Evolutionary conservation across 495 filamentous ascomycete genomes (phyloP), one percentile per base, ranked within the genome.

Genomic region (Penicillium macrosclerotiorum): DNA sequence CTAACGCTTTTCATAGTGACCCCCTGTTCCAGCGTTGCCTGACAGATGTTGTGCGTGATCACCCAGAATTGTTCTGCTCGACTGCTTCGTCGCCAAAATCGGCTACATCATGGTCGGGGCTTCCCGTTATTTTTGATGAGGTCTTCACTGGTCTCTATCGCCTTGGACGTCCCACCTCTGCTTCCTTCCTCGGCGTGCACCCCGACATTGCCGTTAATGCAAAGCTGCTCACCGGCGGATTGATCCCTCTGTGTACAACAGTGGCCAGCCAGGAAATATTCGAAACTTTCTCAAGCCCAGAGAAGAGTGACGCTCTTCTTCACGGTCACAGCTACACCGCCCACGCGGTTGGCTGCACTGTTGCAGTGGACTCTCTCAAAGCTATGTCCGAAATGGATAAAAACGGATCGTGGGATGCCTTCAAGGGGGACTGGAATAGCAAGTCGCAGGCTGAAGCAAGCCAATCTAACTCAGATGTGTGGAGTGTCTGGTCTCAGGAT

Each of bases 311-410:
- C 45, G 86, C 86, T 0, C 63, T 91, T 25, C 71, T 91, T 25
- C 87, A 91, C 52, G 87, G 86, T 0, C 86, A 91, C 63, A 88
- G 84, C 55, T 91, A 91, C 53, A 91, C 87, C 0, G 87, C 86
- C 3, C 86, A 91, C 59, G 71, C 87, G 0, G 74, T 90, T 7
- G 87, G 87, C 1, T 91, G 87, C 51, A 75, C 80, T 11, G 85
- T 90, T 9, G 87, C 85, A 0, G 67, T 78, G 11, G 75, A 77
- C 18, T 80, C 77, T 6, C 44, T 90, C 29, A 62, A 60, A 40
- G 67, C 65, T 29, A 74, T 89, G 73, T 59, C 68, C 36, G 47
- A 65, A 9, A 74, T 88, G 68, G 79, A 85, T 5, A 58, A 43
- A 4, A 42, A 52, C 11, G 77, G 74, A 0, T 65, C 63, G 1